phyloP scores from a whole-genome alignment of 257 asterid species.

The Lithospermum erythrorhizon region DNA sequence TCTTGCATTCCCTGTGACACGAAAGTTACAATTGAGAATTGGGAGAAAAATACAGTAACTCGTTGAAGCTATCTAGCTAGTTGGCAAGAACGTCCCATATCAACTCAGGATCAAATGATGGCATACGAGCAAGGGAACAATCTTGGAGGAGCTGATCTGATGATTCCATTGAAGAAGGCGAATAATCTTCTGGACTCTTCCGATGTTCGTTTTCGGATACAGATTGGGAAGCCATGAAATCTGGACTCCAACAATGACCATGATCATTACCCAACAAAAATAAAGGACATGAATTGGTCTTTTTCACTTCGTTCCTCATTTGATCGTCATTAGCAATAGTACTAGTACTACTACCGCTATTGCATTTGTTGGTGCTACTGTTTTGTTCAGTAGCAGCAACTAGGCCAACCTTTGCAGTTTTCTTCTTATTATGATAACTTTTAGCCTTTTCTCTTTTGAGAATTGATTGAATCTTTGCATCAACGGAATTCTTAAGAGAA shows the following conservation, averaged over 20 bases:
- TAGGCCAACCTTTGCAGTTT: slow-evolving; percentile 22
- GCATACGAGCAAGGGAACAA: slow-evolving; percentile 66
- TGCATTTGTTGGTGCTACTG: background rate
- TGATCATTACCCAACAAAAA: slow-evolving; percentile 18
- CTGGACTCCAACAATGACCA: slow-evolving; percentile 12
- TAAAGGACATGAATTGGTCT: slow-evolving; percentile 15
- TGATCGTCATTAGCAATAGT: background rate
- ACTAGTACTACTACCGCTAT: background rate
- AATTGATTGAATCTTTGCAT: slow-evolving; percentile 76
- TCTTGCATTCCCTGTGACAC: no score
- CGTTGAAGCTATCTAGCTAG: slow-evolving; percentile 14
- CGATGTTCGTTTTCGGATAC: slow-evolving; percentile 45
- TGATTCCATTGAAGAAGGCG: slow-evolving; percentile 23
- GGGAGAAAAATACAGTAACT: no score
- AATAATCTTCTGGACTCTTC: slow-evolving; percentile 27
- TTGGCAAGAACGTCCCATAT: slow-evolving; percentile 90
- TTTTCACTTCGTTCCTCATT: slow-evolving; percentile 13
- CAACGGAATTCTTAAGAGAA: slow-evolving; percentile 72
- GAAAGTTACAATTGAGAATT: no score
- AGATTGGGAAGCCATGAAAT: slow-evolving; percentile 25
- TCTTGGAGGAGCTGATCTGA: slow-evolving; percentile 39
- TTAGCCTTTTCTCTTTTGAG: slow-evolving; percentile 44
- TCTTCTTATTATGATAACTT: slow-evolving; percentile 27
- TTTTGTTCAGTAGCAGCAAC: slow-evolving; percentile 3
- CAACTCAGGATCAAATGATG: slow-evolving; percentile 85